These are phyloP conservation scores for Schizochytrium sp. DNA, from an alignment of 108 stramenopile species.

Conservation along the genomic window DNA sequence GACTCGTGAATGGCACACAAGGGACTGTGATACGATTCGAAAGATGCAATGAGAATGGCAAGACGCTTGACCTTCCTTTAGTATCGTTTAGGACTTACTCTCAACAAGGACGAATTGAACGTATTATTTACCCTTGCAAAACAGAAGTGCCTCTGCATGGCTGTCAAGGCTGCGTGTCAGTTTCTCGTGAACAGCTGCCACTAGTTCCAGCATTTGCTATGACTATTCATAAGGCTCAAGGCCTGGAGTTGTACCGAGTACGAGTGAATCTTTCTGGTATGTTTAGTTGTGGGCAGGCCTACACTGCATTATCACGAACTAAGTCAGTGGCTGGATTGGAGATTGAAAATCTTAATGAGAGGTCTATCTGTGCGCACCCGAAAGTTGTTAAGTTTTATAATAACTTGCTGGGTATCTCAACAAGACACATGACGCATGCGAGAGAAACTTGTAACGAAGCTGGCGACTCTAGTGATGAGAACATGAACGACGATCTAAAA, in stretches of 20 bases:
- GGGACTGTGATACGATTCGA: slow-evolving; percentile 5
- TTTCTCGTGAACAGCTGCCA: background rate
- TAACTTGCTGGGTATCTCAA: background rate
- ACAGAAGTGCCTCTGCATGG: background rate
- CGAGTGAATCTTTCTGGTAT: background rate
- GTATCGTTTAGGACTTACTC: background rate
- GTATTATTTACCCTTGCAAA: background rate
- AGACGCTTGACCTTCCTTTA: background rate
- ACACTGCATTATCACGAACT: slow-evolving; percentile 21
- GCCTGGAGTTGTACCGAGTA: background rate
- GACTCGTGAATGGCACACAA: slow-evolving; percentile 21
- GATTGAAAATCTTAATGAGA: slow-evolving; percentile 16
- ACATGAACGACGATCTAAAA: too few species aligned
- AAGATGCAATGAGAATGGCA: background rate
- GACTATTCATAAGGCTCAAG: slow-evolving; percentile 53
- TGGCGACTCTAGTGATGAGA: too few species aligned
- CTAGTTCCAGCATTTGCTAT: background rate
- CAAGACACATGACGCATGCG: too few species aligned
- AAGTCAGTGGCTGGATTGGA: background rate
- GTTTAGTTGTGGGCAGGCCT: slow-evolving; percentile 13
- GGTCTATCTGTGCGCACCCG: background rate
- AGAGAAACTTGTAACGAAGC: too few species aligned
- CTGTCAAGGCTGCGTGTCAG: background rate
- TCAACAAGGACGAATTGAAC: background rate
- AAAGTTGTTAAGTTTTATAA: background rate